Evolutionary conservation across 306 rosid species (phyloP), one percentile per base, ranked within the genome.

Genomic region (Quercus glauca): DNA sequence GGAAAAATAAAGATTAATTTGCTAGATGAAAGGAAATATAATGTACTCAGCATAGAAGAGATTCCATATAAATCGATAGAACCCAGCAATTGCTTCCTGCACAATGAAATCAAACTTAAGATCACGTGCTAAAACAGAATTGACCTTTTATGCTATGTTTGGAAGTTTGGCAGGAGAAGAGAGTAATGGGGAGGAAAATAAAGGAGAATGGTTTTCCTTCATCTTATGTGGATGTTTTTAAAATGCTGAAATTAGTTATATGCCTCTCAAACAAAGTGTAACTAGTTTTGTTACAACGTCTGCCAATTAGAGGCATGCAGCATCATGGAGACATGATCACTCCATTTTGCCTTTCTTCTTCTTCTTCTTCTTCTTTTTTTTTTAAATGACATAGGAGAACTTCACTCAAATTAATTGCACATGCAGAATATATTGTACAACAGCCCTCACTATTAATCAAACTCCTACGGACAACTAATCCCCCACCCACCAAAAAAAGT

Each of bases 51-150:
- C 92, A 79, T 95, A 92, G 81, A 92, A 92, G 51, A 91, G 92
- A 86, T 92, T 95, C 99, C 98, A 95, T 78, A 95, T 92, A 83
- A 95, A 95, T 67, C 97, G 88, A 78, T 95, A 95, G 90, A 80
- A 95, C 64, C 79, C 83, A 6, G 93, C 89, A 71, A 92, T 91
- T 78, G 97, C 97, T 85, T 90, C 99, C 98, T 95, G 98, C 89
- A 89, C 13, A 76, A 86, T 75, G 80, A 67, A 84, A 10, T 53
- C 74, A 67, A 68, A 83, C 56, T 72, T 73, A 13, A 67, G 25
- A 67, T 67, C 51, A 67, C 26, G n/a, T 14, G 12, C 17, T 17
- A 67, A 33, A 35, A 67, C 5, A 18, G 52, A 67, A 67, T 33
- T 35, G 9, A 26, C 69, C 6, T 63, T 63, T 28, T 28, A 2